phyloP scores from a whole-genome alignment of 495 filamentous ascomycete genomes.

The Cryomyces minteri region DNA sequence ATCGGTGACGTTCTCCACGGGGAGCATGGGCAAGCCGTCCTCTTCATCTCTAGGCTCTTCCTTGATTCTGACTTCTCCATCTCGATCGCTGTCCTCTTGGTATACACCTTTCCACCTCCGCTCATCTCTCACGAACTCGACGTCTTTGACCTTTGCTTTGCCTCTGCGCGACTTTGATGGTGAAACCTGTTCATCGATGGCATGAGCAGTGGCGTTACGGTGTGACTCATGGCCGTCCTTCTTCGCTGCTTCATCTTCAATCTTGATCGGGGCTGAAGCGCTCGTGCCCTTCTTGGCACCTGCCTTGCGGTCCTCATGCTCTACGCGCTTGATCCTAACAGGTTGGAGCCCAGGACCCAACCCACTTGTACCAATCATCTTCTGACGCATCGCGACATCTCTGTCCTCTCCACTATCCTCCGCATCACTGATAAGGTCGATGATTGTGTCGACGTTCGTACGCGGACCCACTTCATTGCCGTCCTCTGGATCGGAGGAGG shows the following conservation, averaged over 20 bases:
- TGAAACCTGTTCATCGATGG: neutral
- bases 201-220: neutral
- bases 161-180: constrained; percentile 7
- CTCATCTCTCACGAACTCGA: constrained; percentile 15
- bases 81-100: constrained; percentile 20
- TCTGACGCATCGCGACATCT: neutral
- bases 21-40: neutral
- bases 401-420: neutral
- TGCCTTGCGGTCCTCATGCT: constrained; percentile 32
- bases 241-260: constrained; percentile 3
- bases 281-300: constrained; percentile 35
- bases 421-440: constrained; percentile 18
- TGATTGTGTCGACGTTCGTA: constrained; percentile 15
- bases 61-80: constrained; percentile 12
- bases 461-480: constrained; percentile 7
- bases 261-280: constrained; percentile 22
- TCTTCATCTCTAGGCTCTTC: constrained; percentile 14
- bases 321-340: constrained; percentile 31
- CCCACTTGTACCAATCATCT: neutral
- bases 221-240: constrained; percentile 1
- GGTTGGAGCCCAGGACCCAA: constrained; percentile 12
- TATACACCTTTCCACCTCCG: constrained; percentile 18
- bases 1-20: neutral
- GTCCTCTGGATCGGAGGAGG: constrained; percentile 17
- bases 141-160: constrained; percentile 16